Evolutionary conservation across 1,284 basidiomycete genomes (phyloP), one percentile per base, ranked within the genome.

Genomic region (Boletus mariae): DNA sequence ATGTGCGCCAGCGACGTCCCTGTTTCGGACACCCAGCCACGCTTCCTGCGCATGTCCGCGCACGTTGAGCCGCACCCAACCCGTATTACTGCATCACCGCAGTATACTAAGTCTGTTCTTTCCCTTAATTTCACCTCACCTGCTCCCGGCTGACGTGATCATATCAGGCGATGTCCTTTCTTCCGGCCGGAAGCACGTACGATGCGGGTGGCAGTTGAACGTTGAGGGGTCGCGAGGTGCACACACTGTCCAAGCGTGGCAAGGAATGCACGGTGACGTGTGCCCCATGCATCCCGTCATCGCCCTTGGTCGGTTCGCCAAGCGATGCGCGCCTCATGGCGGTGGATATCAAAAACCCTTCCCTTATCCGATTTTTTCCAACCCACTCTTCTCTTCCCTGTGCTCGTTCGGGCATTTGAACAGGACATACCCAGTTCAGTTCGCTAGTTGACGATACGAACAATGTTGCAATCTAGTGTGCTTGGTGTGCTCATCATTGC

Each of bases 401-500:
- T 59, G 15, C 47, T 54, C 45, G 5, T 44, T 38, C 31, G 43
- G 47, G 13, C 37, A 26, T 34, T 44, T 47, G 47, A 42, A 53
- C 17, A 31, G 37, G 29, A 8, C 29, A 29, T 20, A 38, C 13
- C 7, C 34, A 35, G 13, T 35, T 35, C 37, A 38, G 17, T 38
- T 38, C 37, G 17, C 37, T 20, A 38, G 37, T 51, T 53, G 38
- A 65, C 64, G 44, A 66, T 48, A 52, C 50, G 26, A 64, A 35
- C 15, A 11, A 68, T 63, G 63, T 75, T 84, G 32, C 45, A 46
- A 72, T 81, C 84, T 61, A 80, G 78, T 70, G 81, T 92, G 57
- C 82, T 88, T 59, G 92, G 91, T 66, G 85, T 90, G 56, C 82
- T 94, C 62, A 77, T 92, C 66, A 78, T 94, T 63, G 85, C 87